Conservation (phyloP, 371 early-diverging fungal species). For the Mucor mucedo region DNA sequence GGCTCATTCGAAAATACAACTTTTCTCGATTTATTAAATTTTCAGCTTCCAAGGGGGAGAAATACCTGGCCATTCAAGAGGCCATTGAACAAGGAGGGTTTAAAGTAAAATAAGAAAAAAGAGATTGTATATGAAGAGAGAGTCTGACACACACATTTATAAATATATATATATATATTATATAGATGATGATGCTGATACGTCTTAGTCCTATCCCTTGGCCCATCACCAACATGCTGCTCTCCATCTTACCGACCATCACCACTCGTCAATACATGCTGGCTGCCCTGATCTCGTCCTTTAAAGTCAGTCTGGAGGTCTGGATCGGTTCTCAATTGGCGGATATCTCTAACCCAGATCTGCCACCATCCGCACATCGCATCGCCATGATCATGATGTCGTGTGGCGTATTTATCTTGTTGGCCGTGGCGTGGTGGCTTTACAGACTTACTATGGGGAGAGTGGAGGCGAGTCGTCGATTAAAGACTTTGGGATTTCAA, state of each 20-base stretch:
- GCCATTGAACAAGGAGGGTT: constrained; percentile 54
- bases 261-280: constrained; percentile 27
- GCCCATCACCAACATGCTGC: constrained; percentile 43
- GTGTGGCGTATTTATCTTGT: constrained; percentile 26
- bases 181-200: constrained; percentile 51
- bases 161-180: too few species aligned
- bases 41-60: constrained; percentile 41
- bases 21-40: constrained; percentile 37
- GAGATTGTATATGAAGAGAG: neutral
- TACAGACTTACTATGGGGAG: constrained; percentile 32
- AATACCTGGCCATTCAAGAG: constrained; percentile 49
- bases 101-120: constrained; percentile 26
- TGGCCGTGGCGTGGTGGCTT: constrained; percentile 28
- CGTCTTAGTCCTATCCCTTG: constrained; percentile 53
- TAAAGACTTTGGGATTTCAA: neutral
- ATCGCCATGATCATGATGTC: constrained; percentile 42
- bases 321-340: constrained; percentile 57
- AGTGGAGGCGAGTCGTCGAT: constrained; percentile 15
- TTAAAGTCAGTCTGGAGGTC: constrained; percentile 47
- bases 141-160: neutral
- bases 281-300: constrained; percentile 32
- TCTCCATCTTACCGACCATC: constrained; percentile 38
- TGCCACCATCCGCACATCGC: constrained; percentile 47
- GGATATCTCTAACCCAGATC: constrained; percentile 44
- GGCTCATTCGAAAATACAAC: constrained; percentile 37